Percentiles rank a stretch among this genome's conserved stretches.
Conservation (phyloP, 2,329 filamentous ascomycete species). For the Diaporthe ampelina region DNA sequence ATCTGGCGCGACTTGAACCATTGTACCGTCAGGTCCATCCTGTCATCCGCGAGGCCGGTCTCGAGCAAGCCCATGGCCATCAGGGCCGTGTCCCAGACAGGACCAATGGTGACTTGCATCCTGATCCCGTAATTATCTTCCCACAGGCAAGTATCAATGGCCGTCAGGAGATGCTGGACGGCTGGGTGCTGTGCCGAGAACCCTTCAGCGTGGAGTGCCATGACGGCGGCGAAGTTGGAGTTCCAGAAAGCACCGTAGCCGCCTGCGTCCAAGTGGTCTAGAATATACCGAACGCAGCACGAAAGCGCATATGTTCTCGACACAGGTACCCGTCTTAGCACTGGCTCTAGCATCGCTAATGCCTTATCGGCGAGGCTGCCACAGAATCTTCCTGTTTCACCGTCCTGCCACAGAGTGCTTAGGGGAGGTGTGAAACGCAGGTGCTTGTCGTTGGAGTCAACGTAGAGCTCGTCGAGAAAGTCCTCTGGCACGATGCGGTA, state of each 20-base stretch:
- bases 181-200: constrained; percentile 17
- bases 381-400: constrained; percentile 3
- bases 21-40: constrained; percentile 23
- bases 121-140: constrained; percentile 47
- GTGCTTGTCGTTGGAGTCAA: not conserved
- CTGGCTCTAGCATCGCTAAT: not conserved
- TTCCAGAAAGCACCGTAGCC: constrained; percentile 31
- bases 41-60: constrained; percentile 32
- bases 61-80: constrained; percentile 51
- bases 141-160: constrained; percentile 47
- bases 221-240: constrained; percentile 22
- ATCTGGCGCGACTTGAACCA: constrained; percentile 48
- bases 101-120: constrained; percentile 48
- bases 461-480: constrained; percentile 15
- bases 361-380: constrained; percentile 12
- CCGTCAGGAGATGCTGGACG: constrained; percentile 44
- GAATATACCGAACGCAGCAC: constrained; percentile 46
- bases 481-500: not conserved
- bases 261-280: constrained; percentile 42
- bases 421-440: not conserved
- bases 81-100: constrained; percentile 53
- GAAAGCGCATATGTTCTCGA: constrained; percentile 44
- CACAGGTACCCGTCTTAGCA: constrained; percentile 7
- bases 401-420: not conserved
- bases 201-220: constrained; percentile 19